Evolutionary conservation across 768 basidiomycete genomes (phyloP), one percentile per base, ranked within the genome.

Genomic region (Macrolepiota dolichaula): DNA sequence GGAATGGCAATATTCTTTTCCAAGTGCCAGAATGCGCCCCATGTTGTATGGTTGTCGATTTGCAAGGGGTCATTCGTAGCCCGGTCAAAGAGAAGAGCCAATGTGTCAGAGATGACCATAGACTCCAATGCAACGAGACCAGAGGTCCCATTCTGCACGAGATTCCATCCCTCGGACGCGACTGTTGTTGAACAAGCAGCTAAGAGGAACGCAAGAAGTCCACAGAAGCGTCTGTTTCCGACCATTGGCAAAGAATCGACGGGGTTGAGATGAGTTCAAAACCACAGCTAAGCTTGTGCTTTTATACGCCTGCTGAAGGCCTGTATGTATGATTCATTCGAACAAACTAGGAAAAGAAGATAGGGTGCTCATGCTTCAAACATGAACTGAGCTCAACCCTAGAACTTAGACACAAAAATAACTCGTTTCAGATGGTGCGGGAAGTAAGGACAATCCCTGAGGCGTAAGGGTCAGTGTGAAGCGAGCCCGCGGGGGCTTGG

Each of bases 21-120:
- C 13, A 81, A 63, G 58, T 80, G 71, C 67, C 78, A 75, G 19
- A 81, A 67, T 6, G 76, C 78, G 35, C 75, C 77, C 80, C 80
- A 81, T 5, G 80, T 79, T 11, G 76, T 67, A 59, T 79, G 78
- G 2, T 73, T 74, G 55, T 78, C 71, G 59, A 80, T 69, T 17
- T 65, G 71, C 1, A 80, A 67, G 12, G 78, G 75, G 44, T 81
- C 79, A 58, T 80, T 70, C 17, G 62, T 70, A 5, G 71, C 71
- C 42, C 68, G 54, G 42, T 72, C 71, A 46, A 72, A 70, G 61
- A 72, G 68, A 25, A 72, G 65, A 6, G 71, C 71, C 11, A 72
- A 65, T 10, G 66, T 70, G n/a, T 70, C 70, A 17, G 71, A 70
- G 24, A 72, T 67, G 27, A 72, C 63, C 51, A 72, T 70, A 11